Conservation (phyloP, 75 land plant species). For the Pinus tabuliformis region DNA sequence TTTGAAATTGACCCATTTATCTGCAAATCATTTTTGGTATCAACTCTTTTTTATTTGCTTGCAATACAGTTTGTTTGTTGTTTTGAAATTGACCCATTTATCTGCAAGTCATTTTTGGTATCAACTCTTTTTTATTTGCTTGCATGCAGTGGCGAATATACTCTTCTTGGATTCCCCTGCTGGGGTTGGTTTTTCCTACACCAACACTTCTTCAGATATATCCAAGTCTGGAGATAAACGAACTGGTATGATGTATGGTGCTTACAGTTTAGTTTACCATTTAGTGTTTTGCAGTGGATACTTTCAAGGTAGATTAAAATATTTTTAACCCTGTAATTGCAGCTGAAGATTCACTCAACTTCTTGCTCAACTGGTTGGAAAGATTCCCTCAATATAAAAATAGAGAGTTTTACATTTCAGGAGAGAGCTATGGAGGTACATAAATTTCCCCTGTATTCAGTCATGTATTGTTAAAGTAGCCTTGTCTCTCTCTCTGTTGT, state of each 20-base stretch:
- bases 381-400: constrained; percentile 81
- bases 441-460: no score
- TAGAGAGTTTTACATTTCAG: constrained; percentile 85
- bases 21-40: no score
- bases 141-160: constrained; percentile 1
- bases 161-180: constrained; percentile 7
- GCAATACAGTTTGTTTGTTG: no score
- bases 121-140: no score
- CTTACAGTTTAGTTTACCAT: background rate
- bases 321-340: background rate
- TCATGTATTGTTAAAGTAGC: no score
- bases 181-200: constrained; percentile 7
- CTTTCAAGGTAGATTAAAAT: background rate
- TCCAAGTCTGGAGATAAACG: background rate
- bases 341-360: constrained; percentile 7
- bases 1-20: no score
- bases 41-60: no score
- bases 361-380: constrained; percentile 68
- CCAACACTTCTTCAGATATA: constrained; percentile 17
- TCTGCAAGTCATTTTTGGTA: no score
- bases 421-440: constrained; percentile 52
- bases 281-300: background rate
- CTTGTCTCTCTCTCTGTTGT: no score
- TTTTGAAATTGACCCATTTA: no score
- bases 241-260: background rate